phyloP scores from a whole-genome alignment of 371 early-diverging fungal species.

The Haplosporangium sp. region DNA sequence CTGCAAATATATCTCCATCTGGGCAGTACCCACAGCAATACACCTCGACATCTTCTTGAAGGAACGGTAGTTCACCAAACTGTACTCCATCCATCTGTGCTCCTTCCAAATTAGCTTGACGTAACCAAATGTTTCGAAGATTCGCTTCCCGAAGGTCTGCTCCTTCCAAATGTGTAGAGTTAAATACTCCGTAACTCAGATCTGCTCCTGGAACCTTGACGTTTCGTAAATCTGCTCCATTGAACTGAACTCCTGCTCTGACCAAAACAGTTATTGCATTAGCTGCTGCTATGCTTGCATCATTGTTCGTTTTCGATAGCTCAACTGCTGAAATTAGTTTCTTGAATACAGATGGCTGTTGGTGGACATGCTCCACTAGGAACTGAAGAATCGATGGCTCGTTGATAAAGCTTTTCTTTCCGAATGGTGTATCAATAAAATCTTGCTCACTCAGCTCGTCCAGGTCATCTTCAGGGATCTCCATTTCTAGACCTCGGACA shows the following conservation, averaged over 20 bases:
- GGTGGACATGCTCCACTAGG: too few relatives aligned
- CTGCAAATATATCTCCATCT: slow-evolving; percentile 5
- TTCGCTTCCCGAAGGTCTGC: neutral
- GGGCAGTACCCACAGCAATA: neutral
- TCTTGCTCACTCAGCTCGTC: too few relatives aligned
- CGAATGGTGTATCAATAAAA: too few relatives aligned
- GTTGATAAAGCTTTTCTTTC: too few relatives aligned
- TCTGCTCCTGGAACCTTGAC: slow-evolving; percentile 14
- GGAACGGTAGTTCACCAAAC: slow-evolving; percentile 12
- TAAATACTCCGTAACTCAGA: slow-evolving; percentile 4
- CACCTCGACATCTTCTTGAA: neutral
- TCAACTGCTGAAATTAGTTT: too few relatives aligned
- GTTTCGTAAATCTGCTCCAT: too few relatives aligned
- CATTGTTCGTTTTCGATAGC: too few relatives aligned
- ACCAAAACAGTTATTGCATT: slow-evolving; percentile 1
- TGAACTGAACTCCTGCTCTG: too few relatives aligned
- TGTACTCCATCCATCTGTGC: slow-evolving; percentile 8
- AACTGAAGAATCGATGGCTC: too few relatives aligned
- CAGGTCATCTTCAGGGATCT: too few relatives aligned
- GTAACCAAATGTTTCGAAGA: slow-evolving; percentile 4
- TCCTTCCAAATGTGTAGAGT: slow-evolving; percentile 4
- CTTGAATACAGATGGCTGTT: too few relatives aligned
- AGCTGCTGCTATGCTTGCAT: neutral
- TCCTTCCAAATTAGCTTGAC: neutral
- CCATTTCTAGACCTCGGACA: too few relatives aligned